Percentiles rank a stretch among this genome's conserved stretches.
Evolutionary conservation across 2,329 filamentous ascomycete genomes (phyloP).

Genomic region (Penicillium sp.): DNA sequence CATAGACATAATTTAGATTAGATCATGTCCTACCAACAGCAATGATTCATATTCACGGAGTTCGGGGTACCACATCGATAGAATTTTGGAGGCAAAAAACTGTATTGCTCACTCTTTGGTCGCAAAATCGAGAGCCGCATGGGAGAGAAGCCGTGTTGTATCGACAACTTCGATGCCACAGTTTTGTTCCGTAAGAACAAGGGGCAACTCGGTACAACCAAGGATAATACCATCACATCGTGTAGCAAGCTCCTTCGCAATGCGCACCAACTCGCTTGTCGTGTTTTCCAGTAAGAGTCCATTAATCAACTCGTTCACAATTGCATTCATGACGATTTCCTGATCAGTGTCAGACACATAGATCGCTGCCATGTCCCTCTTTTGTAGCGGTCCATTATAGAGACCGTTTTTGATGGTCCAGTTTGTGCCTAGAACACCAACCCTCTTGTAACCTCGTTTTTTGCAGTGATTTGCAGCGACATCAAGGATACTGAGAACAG

Average conservation of each 20-base stretch:
- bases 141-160: slow-evolving; percentile 8
- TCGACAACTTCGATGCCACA: slow-evolving; percentile 9
- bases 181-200: slow-evolving; percentile 9
- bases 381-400: slow-evolving; percentile 5
- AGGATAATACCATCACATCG: slow-evolving; percentile 12
- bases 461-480: slow-evolving; percentile 4
- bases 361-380: slow-evolving; percentile 4
- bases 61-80: not conserved
- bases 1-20: not conserved
- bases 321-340: not conserved
- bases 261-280: not conserved
- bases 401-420: slow-evolving; percentile 3
- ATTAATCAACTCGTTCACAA: not conserved
- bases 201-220: slow-evolving; percentile 11
- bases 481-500: slow-evolving; percentile 10
- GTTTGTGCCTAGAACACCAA: slow-evolving; percentile 2
- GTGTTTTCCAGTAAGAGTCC: not conserved
- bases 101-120: not conserved
- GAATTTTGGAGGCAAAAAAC: not conserved
- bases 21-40: not conserved
- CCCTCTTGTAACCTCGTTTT: not conserved
- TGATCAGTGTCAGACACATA: slow-evolving; percentile 5
- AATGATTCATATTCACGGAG: not conserved
- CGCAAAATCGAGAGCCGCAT: slow-evolving; percentile 10
- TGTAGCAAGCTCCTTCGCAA: slow-evolving; percentile 6